phyloP scores from a whole-genome alignment of 176 grass and related monocot genomes.

The Carex kokanica region DNA sequence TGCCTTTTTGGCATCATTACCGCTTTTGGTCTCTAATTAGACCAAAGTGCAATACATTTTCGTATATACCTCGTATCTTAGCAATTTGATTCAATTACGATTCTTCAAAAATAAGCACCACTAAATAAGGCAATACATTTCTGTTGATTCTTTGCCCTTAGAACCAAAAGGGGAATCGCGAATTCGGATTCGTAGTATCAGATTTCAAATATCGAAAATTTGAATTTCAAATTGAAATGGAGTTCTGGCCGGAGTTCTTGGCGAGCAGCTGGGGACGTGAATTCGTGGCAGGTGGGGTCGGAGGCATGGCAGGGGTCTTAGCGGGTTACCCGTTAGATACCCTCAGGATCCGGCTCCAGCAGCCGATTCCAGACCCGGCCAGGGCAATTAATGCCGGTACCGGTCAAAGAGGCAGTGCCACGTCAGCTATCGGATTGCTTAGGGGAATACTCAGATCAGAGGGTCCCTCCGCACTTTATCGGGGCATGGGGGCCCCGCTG shows the following conservation, averaged over 20 bases:
- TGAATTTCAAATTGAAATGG: constrained; percentile 45
- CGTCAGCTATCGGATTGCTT: constrained; percentile 50
- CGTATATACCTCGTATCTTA: background rate
- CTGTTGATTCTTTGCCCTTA: background rate
- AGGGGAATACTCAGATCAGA: constrained; percentile 65
- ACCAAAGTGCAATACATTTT: background rate
- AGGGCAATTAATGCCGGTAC: constrained; percentile 21
- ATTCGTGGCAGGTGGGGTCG: constrained; percentile 77
- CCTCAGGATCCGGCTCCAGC: constrained; percentile 85
- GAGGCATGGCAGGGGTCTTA: constrained; percentile 89
- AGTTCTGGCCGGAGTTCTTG: constrained; percentile 98
- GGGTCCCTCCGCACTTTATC: constrained; percentile 87
- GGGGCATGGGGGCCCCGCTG: constrained; percentile 90
- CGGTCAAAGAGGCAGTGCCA: background rate
- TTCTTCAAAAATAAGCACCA: background rate
- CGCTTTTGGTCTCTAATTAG: constrained; percentile 3
- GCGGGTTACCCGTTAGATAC: constrained; percentile 89
- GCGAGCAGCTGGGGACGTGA: constrained; percentile 73
- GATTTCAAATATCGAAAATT: background rate
- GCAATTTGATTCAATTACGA: constrained; percentile 3
- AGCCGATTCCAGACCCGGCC: constrained; percentile 39
- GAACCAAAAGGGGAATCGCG: background rate
- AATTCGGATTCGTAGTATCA: background rate
- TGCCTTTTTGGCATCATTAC: constrained; percentile 8
- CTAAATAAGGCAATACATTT: background rate